Evolutionary conservation across 2,329 filamentous ascomycete species (phyloP).

Genomic region (Samsoniella hepiali): DNA sequence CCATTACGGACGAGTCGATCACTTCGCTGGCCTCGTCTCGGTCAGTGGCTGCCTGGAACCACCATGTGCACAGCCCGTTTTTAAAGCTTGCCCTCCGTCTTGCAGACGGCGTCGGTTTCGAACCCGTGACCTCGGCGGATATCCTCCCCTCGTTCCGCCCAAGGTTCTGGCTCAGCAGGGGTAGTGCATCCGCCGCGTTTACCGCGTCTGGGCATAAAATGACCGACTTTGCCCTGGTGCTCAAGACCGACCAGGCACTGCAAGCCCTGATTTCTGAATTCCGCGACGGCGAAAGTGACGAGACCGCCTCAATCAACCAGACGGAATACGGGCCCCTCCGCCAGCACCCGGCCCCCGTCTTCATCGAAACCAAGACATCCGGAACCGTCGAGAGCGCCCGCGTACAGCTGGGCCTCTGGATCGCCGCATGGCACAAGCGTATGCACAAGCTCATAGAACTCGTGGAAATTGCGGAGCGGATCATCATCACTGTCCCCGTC

Average conservation of each 20-base stretch:
- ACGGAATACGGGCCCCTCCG: slow-evolving; percentile 15
- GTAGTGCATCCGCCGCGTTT: neutral
- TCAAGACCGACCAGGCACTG: neutral
- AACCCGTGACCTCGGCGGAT: neutral
- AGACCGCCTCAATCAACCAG: neutral
- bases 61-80: neutral
- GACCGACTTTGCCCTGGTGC: neutral
- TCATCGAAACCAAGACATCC: slow-evolving; percentile 19
- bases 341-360: slow-evolving; percentile 17
- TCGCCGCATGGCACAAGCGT: slow-evolving; percentile 21
- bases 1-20: neutral
- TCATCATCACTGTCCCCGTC: slow-evolving; percentile 10
- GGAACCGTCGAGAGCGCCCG: slow-evolving; percentile 16
- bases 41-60: neutral
- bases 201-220: neutral
- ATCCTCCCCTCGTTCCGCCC: neutral
- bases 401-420: slow-evolving; percentile 16
- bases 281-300: neutral
- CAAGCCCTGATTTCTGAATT: neutral
- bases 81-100: neutral
- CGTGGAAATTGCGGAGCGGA: neutral
- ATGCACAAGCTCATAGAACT: slow-evolving; percentile 16
- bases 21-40: neutral
- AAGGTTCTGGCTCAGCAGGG: neutral
- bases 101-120: neutral